Evolutionary conservation across 2,329 filamentous ascomycete genomes (phyloP), one percentile per base, ranked within the genome.

Genomic region (Aspergillus novoparasiticus): DNA sequence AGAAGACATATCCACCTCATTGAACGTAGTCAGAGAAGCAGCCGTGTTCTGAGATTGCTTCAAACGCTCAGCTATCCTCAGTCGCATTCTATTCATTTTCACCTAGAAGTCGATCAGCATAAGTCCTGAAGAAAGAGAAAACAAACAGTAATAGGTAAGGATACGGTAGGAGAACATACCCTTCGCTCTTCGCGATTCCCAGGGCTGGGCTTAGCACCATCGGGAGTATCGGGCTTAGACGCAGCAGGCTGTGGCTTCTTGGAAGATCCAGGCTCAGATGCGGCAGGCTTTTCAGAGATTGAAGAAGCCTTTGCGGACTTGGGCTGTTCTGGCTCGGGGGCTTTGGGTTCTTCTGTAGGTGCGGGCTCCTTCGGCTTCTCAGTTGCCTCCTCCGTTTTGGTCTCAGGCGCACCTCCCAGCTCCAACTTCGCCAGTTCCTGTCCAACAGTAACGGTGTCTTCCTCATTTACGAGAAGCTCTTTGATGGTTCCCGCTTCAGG

Each of bases 71-170:
- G 95, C 93, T 71, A 98, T 99, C 66, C 95, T 90, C 65, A 98
- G 88, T 69, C 95, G 93, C 95, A 99, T 99, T 69, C 95, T 93
- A 85, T 98, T 98, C 95, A 99, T 99, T 86, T 99, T 99, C 74
- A 98, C 93, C 92, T 95, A 51, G 56, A 10, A 45, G 34, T 36
- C 48, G 43, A 48, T 66, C 41, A 64, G 60, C 43, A 57, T 51
- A 43, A n/a, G 21, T 16, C 21, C 45, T 26, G 43, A 21, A 5
- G 41, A 23, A 45, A 23, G 32, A 34, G 3, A 34, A 36, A 14
- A 16, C 5, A 9, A 14, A 26, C 11, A 48, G 23, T 16, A 23
- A 5, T 8, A n/a, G 55, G 23, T 9, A 48, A 39, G 26, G 30
- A 12, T 28, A 34, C 21, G 16, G 30, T 28, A 16, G 41, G 39